Evolutionary conservation across 2,329 filamentous ascomycete genomes (phyloP).

Genomic region (Pseudocercospora ulei): DNA sequence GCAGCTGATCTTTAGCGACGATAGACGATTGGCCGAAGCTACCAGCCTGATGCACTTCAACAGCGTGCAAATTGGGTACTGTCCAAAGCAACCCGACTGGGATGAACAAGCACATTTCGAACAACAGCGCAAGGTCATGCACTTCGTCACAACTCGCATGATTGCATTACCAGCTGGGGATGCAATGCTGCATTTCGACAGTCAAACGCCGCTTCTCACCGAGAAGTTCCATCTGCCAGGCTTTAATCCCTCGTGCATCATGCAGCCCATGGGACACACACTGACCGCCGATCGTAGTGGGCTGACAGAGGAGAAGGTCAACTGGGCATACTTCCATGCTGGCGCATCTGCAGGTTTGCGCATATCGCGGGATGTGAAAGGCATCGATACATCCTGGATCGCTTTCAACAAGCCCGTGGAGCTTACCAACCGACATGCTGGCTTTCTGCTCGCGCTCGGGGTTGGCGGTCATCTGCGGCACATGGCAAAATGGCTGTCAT

Average conservation of each 20-base stretch:
- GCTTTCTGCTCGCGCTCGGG: constrained; percentile 80
- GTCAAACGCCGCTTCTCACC: constrained; percentile 77
- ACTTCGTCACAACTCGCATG: constrained; percentile 75
- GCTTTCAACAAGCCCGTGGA: constrained; percentile 94
- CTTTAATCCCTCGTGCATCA: constrained; percentile 83
- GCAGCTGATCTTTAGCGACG: constrained; percentile 78
- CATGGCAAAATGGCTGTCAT: constrained; percentile 94
- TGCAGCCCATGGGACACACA: constrained; percentile 84
- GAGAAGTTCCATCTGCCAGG: constrained; percentile 84
- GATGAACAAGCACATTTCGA: constrained; percentile 80
- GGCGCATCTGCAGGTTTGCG: constrained; percentile 86
- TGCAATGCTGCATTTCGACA: constrained; percentile 77
- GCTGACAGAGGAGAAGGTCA: constrained; percentile 92
- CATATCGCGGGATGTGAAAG: constrained; percentile 79
- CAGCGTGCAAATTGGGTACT: constrained; percentile 67
- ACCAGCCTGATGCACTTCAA: constrained; percentile 75
- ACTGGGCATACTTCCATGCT: constrained; percentile 97
- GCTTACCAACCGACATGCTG: constrained; percentile 89
- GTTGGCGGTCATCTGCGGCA: constrained; percentile 90
- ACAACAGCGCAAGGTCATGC: constrained; percentile 81
- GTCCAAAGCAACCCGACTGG: constrained; percentile 65
- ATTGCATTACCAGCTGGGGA: constrained; percentile 80
- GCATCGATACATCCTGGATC: constrained; percentile 98
- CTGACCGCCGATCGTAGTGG: constrained; percentile 81
- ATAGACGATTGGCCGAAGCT: constrained; percentile 80